Conservation (phyloP, 2,329 filamentous ascomycete species). For the Chalara sp. region DNA sequence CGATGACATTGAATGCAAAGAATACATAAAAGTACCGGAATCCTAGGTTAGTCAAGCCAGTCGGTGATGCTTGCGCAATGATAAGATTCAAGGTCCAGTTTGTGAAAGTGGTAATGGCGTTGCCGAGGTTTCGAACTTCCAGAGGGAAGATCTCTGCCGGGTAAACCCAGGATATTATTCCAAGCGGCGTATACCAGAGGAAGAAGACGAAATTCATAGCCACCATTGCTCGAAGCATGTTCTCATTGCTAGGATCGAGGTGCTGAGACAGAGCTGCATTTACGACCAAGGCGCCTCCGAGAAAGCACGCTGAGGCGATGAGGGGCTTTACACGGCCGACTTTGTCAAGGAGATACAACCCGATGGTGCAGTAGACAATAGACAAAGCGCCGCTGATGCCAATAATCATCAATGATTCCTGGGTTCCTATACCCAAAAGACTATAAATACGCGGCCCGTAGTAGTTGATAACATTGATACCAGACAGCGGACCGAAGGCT, state of each 20-base stretch:
- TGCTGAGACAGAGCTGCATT: background rate
- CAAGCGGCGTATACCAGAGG: slow-evolving; percentile 5
- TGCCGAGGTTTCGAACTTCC: slow-evolving; percentile 6
- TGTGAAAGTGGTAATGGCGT: slow-evolving; percentile 6
- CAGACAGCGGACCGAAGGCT: slow-evolving; percentile 1
- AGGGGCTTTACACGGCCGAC: background rate
- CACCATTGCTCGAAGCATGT: slow-evolving; percentile 1
- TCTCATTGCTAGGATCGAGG: background rate
- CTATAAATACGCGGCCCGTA: slow-evolving; percentile 9
- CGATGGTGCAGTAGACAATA: slow-evolving; percentile 1
- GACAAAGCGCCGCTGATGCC: background rate
- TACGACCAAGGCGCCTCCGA: slow-evolving; percentile 32
- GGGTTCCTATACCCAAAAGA: slow-evolving; percentile 3
- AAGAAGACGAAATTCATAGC: slow-evolving; percentile 3
- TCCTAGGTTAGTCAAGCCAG: slow-evolving; percentile 5
- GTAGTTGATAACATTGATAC: slow-evolving; percentile 7
- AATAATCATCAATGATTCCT: background rate
- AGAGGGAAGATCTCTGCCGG: slow-evolving; percentile 11
- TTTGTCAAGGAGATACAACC: slow-evolving; percentile 3
- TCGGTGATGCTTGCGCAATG: slow-evolving; percentile 1
- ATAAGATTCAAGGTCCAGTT: background rate
- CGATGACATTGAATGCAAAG: slow-evolving; percentile 4
- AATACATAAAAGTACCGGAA: slow-evolving; percentile 8
- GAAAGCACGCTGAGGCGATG: slow-evolving; percentile 22
- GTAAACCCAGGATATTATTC: slow-evolving; percentile 2